Evolutionary conservation across 2,329 filamentous ascomycete genomes (phyloP), one percentile per base, ranked within the genome.

Genomic region (Colletotrichum kahawae): DNA sequence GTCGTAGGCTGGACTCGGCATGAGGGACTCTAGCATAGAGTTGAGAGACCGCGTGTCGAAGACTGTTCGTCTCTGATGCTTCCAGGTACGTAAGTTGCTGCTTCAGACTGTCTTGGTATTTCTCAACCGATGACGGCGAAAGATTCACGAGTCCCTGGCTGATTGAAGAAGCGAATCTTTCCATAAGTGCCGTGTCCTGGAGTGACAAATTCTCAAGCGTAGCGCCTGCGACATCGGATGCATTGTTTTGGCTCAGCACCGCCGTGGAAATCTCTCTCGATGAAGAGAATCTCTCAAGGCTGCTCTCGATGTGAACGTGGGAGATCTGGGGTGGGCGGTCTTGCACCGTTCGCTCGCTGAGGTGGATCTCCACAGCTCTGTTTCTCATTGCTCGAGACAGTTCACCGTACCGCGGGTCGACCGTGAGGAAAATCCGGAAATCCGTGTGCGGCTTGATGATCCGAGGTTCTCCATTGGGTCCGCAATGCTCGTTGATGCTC

Each of bases 301-400:
- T 83, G 21, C 89, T 86, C 76, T 92, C 90, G 31, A 91, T 81
- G 12, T 85, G 82, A 1, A 87, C 79, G 16, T 90, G 82, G 31
- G 81, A 84, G n/a, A 81, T 80, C n/a, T 84, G 80, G 79, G 83
- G 85, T 4, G 78, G 67, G 4, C 82, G 80, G 2, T 78, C 76
- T 13, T 56, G 76, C 2, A 85, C 83, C 2, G 84, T 84, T 6
- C 85, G 81, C 8, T 83, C 83, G 77, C 92, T 88, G 60, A 99
- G 87, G 80, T 93, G 97, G 12, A 99, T 93, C 84, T 99, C 97
- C 31, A 98, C 90, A 64, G 95, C 95, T 82, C 97, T 92, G 84
- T 99, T 99, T 72, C 97, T 90, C 97, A 99, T 99, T 1, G 97
- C 97, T 77, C 97, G 91, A 5, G 97, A 99, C 10, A 99, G 88